These are phyloP conservation scores for Vanderwaltozyma polyspora DNA, from an alignment of 805 yeast genomes.

Conservation along the genomic window DNA sequence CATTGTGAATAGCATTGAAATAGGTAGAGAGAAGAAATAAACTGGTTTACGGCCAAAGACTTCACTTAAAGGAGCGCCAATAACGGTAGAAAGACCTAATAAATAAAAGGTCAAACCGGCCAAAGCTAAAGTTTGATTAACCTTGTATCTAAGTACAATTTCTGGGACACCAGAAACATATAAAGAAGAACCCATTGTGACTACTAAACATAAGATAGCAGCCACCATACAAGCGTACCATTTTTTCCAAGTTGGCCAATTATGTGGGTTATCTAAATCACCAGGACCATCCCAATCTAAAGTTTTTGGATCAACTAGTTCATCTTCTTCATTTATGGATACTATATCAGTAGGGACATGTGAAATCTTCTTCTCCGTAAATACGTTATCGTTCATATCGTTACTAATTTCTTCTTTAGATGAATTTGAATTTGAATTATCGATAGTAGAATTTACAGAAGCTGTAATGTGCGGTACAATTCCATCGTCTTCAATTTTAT, in stretches of 20 bases:
- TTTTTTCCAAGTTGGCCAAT: constrained; percentile 54
- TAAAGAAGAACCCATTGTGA: constrained; percentile 65
- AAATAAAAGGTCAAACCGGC: constrained; percentile 62
- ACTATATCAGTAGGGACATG: not conserved
- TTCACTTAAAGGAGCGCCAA: constrained; percentile 67
- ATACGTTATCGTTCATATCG: not conserved
- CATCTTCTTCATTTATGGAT: constrained; percentile 1
- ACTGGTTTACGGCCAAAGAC: constrained; percentile 55
- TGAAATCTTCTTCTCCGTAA: not conserved
- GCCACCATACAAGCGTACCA: constrained; percentile 58
- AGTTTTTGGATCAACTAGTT: constrained; percentile 27
- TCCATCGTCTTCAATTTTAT: no score
- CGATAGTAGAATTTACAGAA: no score
- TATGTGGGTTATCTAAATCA: constrained; percentile 55
- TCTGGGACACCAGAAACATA: constrained; percentile 56
- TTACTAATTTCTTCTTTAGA: not conserved
- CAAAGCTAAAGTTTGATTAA: constrained; percentile 49
- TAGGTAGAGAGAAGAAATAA: constrained; percentile 47
- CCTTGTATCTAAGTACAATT: constrained; percentile 36
- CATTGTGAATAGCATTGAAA: constrained; percentile 61
- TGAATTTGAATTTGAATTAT: not conserved
- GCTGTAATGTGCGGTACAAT: no score
- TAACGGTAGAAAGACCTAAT: constrained; percentile 60
- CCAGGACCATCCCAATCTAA: constrained; percentile 52
- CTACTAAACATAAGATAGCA: constrained; percentile 54